Conservation (phyloP, 257 asterid genomes). For the Ehretia macrophylla region DNA sequence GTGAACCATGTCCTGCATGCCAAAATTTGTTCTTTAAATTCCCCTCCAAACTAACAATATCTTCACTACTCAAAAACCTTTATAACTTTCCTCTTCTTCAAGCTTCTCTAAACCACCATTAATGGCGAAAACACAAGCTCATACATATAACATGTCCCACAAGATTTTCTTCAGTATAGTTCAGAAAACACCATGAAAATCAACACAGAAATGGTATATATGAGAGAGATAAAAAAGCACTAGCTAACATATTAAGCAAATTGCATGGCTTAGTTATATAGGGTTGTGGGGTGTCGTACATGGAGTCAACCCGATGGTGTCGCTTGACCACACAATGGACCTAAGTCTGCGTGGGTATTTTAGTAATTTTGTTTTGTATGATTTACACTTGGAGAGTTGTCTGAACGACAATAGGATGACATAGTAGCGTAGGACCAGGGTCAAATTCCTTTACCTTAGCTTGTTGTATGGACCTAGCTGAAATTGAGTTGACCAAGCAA, state of each 20-base stretch:
- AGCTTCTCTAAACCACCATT: constrained; percentile 7
- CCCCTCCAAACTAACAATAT: constrained; percentile 9
- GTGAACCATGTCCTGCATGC: constrained; percentile 55
- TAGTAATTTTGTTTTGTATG: neutral
- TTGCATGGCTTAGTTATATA: constrained; percentile 31
- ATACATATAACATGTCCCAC: too few species aligned
- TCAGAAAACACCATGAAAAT: constrained; percentile 19
- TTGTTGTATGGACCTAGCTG: neutral
- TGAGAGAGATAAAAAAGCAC: constrained; percentile 4
- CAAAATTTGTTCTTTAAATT: constrained; percentile 35
- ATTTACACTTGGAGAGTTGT: constrained; percentile 9
- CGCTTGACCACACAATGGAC: constrained; percentile 38
- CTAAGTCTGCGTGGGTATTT: constrained; percentile 11
- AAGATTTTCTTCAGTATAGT: constrained; percentile 5
- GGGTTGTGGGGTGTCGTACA: constrained; percentile 25
- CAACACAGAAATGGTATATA: too few species aligned
- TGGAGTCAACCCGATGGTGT: constrained; percentile 51
- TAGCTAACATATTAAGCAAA: constrained; percentile 6
- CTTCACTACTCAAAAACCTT: neutral
- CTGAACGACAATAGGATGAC: neutral
- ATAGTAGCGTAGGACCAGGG: neutral
- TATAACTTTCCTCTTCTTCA: constrained; percentile 5
- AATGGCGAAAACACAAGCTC: neutral
- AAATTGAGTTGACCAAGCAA: neutral
- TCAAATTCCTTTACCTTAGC: neutral